Evolutionary conservation across 2,329 filamentous ascomycete genomes (phyloP).

Genomic region (Fusarium sp.): DNA sequence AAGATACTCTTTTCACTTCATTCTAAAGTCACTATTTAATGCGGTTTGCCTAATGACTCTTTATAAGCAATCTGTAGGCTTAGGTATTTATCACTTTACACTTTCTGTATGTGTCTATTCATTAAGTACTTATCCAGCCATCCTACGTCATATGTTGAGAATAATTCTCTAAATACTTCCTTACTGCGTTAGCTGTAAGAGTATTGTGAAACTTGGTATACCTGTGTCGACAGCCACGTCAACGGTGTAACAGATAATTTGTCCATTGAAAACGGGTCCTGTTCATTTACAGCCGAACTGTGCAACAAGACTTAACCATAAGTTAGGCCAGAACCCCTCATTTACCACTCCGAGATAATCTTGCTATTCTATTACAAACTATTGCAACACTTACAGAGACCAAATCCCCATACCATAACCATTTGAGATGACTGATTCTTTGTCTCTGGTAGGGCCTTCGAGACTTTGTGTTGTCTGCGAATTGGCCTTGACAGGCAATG

Average conservation of each 20-base stretch:
- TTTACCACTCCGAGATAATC: fast-evolving
- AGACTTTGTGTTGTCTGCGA: not conserved
- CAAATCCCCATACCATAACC: fast-evolving
- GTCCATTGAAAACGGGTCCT: not conserved
- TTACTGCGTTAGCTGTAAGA: not conserved
- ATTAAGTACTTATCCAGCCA: too few species aligned
- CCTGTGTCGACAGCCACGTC: not conserved
- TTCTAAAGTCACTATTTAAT: fast-evolving
- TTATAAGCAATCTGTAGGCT: too few species aligned
- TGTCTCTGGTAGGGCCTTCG: fast-evolving
- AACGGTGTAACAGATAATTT: not conserved
- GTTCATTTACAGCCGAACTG: not conserved
- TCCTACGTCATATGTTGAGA: too few species aligned
- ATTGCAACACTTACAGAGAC: too few species aligned
- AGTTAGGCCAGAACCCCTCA: not conserved
- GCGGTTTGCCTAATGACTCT: not conserved
- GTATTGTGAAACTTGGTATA: not conserved
- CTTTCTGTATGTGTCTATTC: too few species aligned
- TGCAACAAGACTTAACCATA: not conserved
- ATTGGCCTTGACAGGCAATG: not conserved
- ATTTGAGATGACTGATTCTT: not conserved
- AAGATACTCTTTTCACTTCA: not conserved
- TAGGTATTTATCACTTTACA: too few species aligned
- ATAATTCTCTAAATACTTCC: too few species aligned
- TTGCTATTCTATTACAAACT: too few species aligned